Base-by-base conservation (phyloP, 495 filamentous ascomycete species). In the Penicillium dipodomyicola region DNA sequence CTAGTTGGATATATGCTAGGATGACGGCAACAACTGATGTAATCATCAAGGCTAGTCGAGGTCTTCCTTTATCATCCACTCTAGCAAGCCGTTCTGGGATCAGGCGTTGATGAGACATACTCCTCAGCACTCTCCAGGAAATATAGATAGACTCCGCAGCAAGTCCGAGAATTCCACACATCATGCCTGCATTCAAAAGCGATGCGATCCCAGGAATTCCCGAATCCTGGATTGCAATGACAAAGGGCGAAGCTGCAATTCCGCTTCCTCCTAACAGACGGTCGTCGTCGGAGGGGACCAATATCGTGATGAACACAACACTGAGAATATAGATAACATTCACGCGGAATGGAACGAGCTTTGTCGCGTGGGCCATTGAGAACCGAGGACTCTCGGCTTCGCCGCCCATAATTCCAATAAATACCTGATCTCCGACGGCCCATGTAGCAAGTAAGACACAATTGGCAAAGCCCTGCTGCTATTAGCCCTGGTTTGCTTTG, bases 181-280 rank as follows among this genome's bases (percentile, higher is more conserved):
- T 60, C 25, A 74, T 71, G 20, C 53, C 56, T 11, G 55, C 67
- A 19, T 74, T 74, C 37, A 74, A 41, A 12, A 74, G 40, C 20
- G 61, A 52, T 5, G 68, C 59, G 22, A 73, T 52, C 9, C 58
- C 66, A 0, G 48, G 44, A 25, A 74, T 72, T 2, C 63, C 62
- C 14, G 65, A 63, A 2, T 61, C n/a, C 4, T 65, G 32, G 19
- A 72, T 57, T 5, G 70, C 68, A 52, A 74, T 67, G 27, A 74
- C 62, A 20, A 74, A 73, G 15, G 70, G 71, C 11, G 69, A 72
- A 3, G 68, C 65, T 4, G 68, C 64, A 7, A 70, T 56, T 5
- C 61, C 60, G 15, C 39, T 56, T 15, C 64, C 57, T 7, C 67
- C 67, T 0, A 72, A 62, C 0, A 60, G 46, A 4, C 50, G 33